phyloP scores from a whole-genome alignment of 192 early-diverging fungal species.

The Backusella liffmaniae region DNA sequence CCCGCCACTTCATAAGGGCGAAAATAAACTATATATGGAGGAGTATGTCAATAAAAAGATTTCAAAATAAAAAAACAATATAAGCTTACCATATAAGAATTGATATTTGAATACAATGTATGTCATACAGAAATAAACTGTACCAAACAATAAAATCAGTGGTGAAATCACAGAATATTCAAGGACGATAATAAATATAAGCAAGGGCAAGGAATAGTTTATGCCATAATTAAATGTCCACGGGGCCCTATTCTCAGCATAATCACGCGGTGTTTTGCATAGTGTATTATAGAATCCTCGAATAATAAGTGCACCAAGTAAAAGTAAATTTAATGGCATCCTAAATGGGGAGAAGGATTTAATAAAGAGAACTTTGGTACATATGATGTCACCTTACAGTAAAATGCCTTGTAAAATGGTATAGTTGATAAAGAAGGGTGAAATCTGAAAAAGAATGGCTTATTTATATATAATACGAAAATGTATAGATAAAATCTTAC shows the following conservation, averaged over 20 bases:
- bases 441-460: slow-evolving; percentile 36
- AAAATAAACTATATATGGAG: slow-evolving; percentile 52
- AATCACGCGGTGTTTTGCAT: slow-evolving; percentile 73
- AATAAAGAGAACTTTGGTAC: neutral
- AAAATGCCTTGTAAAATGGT: slow-evolving; percentile 69
- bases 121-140: slow-evolving; percentile 61
- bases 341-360: neutral
- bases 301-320: slow-evolving; percentile 57
- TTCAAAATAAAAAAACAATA: neutral
- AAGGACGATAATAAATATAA: slow-evolving; percentile 70
- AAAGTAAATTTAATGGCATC: slow-evolving; percentile 63
- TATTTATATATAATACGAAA: neutral
- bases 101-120: slow-evolving; percentile 75
- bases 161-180: slow-evolving; percentile 76
- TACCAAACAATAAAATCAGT: slow-evolving; percentile 66
- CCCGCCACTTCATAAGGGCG: slow-evolving; percentile 69
- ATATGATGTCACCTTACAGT: slow-evolving; percentile 20
- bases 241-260: slow-evolving; percentile 67
- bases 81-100: slow-evolving; percentile 56
- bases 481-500: slow-evolving; percentile 19
- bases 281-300: slow-evolving; percentile 51
- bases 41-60: neutral
- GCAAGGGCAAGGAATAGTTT: slow-evolving; percentile 60
- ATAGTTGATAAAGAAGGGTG: slow-evolving; percentile 79
- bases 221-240: slow-evolving; percentile 65